Evolutionary conservation across 2,329 filamentous ascomycete species (phyloP), one percentile per base, ranked within the genome.

Genomic region (Curvularia sp.): DNA sequence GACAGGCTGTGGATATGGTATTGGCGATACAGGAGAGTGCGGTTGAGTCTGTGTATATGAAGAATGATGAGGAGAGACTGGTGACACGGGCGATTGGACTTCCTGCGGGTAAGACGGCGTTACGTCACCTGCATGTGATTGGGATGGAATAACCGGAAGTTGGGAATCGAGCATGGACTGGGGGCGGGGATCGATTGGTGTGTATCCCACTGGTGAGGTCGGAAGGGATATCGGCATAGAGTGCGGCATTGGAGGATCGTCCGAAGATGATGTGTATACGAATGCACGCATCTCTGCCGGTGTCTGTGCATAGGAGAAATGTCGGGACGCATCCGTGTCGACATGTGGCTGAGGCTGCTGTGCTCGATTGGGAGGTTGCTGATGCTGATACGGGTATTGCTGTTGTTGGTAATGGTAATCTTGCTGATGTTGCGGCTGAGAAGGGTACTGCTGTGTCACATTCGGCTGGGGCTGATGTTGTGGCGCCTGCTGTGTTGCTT

Each of bases 221-320:
- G 69, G 66, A 42, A 63, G 54, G 5, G 69, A 47, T 58, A 55
- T 68, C 15, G 53, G 59, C 10, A 63, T 58, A 46, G 57, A 63
- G 22, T 66, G 65, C 22, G 69, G 70, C 51, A 66, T 54, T 9
- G 69, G 67, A 44, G 71, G 70, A 24, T 71, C 69, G 31, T 58
- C 66, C 5, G 68, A 65, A 38, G 66, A 72, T 2, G 68, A 66
- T 26, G 66, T 64, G 42, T 71, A 72, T 42, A 68, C 64, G 52
- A 63, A 62, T 38, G 62, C 72, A 42, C 71, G 68, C 58, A 70
- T 71, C 55, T 76, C 74, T 12, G 73, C 63, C 7, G 76, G 75
- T 18, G 75, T 77, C 33, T 74, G 71, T 41, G 73, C 70, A 63
- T 75, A 77, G 4, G 74, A 76, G 53, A 76, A 76, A 49, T 65